These are phyloP conservation scores for Gossypium herbaceum DNA, from an alignment of 345 rosid genomes.

Conservation along the genomic window DNA sequence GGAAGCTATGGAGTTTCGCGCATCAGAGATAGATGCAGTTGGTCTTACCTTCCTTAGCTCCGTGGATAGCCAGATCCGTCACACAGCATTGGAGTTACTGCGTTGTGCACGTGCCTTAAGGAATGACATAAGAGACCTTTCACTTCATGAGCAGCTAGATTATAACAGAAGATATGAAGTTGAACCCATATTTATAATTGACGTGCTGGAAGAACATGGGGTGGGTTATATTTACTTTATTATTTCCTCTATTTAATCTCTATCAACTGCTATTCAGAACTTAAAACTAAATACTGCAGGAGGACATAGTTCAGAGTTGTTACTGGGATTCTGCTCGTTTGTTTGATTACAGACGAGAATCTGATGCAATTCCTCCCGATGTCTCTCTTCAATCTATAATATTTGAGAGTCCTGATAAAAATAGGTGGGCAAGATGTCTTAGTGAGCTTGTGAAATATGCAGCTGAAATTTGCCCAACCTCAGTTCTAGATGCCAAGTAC, in stretches of 20 bases:
- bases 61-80: conserved; percentile 95
- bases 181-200: conserved; percentile 86
- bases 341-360: conserved; percentile 85
- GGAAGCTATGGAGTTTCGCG: conserved; percentile 75
- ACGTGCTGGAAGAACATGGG: conserved; percentile 98
- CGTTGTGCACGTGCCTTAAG: conserved; percentile 96
- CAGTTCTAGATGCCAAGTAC: conserved; percentile 95
- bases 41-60: conserved; percentile 95
- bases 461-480: conserved; percentile 92
- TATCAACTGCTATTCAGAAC: conserved; percentile 13
- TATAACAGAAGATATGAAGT: conserved; percentile 64
- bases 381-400: conserved; percentile 92
- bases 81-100: conserved; percentile 86
- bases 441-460: conserved; percentile 92
- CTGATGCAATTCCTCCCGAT: conserved; percentile 88
- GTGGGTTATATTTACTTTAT: conserved; percentile 36
- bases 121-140: conserved; percentile 71
- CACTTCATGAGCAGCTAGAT: conserved; percentile 53
- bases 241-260: conserved; percentile 15
- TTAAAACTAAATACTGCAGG: conserved; percentile 42
- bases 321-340: conserved; percentile 94
- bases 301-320: conserved; percentile 97
- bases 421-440: conserved; percentile 94
- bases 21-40: conserved; percentile 95
- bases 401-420: conserved; percentile 95